Conservation (phyloP, 2,329 filamentous ascomycete species). For the Trichothecium roseum region DNA sequence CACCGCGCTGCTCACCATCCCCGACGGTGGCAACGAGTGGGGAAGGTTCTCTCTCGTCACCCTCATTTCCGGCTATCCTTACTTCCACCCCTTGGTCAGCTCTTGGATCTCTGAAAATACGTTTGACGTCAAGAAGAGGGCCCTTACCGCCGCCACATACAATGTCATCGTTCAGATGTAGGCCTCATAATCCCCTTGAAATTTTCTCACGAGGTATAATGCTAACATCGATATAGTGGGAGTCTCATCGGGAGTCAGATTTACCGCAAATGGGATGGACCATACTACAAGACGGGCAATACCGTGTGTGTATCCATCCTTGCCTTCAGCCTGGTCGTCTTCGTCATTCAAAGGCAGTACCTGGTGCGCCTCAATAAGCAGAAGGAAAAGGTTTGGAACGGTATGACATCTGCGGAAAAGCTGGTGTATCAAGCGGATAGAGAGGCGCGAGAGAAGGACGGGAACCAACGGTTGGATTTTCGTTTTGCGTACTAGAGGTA, state of each 20-base stretch:
- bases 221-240: slow-evolving; percentile 14
- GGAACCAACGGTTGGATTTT: slow-evolving; percentile 40
- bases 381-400: slow-evolving; percentile 34
- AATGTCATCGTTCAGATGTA: slow-evolving; percentile 35
- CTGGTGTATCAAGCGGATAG: slow-evolving; percentile 33
- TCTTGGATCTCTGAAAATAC: slow-evolving; percentile 40
- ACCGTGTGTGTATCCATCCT: slow-evolving; percentile 43
- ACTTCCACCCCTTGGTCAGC: slow-evolving; percentile 44
- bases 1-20: slow-evolving; percentile 38
- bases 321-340: slow-evolving; percentile 35
- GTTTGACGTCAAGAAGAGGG: slow-evolving; percentile 38
- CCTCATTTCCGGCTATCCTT: slow-evolving; percentile 44
- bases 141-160: slow-evolving; percentile 35
- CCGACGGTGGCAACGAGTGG: slow-evolving; percentile 38
- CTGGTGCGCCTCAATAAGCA: slow-evolving; percentile 34
- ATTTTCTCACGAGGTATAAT: background rate
- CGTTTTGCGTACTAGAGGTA: slow-evolving; percentile 36
- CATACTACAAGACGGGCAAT: slow-evolving; percentile 48
- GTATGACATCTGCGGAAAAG: slow-evolving; percentile 33
- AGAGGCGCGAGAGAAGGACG: slow-evolving; percentile 31
- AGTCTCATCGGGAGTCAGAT: slow-evolving; percentile 34
- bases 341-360: slow-evolving; percentile 35
- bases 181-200: slow-evolving; percentile 1
- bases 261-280: slow-evolving; percentile 39
- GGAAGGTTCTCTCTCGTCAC: slow-evolving; percentile 38